A percentile compares a stretch with the other conserved stretches of the same genome.
phyloP scores from a whole-genome alignment of 345 rosid genomes.

The Sapria himalayana region DNA sequence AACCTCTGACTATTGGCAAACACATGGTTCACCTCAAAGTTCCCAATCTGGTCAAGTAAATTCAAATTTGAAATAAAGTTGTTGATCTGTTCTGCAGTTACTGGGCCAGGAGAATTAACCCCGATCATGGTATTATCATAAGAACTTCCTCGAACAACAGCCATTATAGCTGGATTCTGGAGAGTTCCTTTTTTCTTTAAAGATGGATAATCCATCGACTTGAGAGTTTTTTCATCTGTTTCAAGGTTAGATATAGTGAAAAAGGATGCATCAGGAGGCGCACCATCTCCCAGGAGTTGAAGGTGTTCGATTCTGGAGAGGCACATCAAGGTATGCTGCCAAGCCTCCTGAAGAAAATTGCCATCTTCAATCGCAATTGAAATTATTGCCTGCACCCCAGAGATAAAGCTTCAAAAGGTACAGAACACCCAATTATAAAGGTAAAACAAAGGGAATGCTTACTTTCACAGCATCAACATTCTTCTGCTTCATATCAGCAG shows the following conservation, averaged over 20 bases:
- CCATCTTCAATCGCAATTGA: slow-evolving; percentile 92
- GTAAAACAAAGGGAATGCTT: slow-evolving; percentile 6
- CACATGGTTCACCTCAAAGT: slow-evolving; percentile 77
- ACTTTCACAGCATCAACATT: slow-evolving; percentile 97
- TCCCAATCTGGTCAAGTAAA: slow-evolving; percentile 91
- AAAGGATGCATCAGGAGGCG: slow-evolving; percentile 77
- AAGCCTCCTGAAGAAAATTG: slow-evolving; percentile 76
- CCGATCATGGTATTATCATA: slow-evolving; percentile 67
- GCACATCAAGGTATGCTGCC: slow-evolving; percentile 92
- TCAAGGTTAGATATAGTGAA: slow-evolving; percentile 45
- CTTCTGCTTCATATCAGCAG: slow-evolving; percentile 93
- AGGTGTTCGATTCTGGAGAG: slow-evolving; percentile 93
- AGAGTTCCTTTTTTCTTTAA: slow-evolving; percentile 72
- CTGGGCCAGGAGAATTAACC: slow-evolving; percentile 38
- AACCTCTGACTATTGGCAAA: slow-evolving; percentile 90
- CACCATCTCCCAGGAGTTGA: slow-evolving; percentile 89
- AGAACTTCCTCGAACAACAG: slow-evolving; percentile 93
- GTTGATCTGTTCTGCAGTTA: slow-evolving; percentile 57
- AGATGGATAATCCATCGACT: slow-evolving; percentile 36
- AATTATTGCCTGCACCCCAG: slow-evolving; percentile 69
- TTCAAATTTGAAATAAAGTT: slow-evolving; percentile 72
- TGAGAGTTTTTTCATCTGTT: slow-evolving; percentile 39
- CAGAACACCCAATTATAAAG: background rate
- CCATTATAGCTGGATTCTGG: slow-evolving; percentile 85
- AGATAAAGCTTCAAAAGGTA: too few species aligned